Evolutionary conservation across 2,329 filamentous ascomycete species (phyloP).

Genomic region (Colletotrichum sidae): DNA sequence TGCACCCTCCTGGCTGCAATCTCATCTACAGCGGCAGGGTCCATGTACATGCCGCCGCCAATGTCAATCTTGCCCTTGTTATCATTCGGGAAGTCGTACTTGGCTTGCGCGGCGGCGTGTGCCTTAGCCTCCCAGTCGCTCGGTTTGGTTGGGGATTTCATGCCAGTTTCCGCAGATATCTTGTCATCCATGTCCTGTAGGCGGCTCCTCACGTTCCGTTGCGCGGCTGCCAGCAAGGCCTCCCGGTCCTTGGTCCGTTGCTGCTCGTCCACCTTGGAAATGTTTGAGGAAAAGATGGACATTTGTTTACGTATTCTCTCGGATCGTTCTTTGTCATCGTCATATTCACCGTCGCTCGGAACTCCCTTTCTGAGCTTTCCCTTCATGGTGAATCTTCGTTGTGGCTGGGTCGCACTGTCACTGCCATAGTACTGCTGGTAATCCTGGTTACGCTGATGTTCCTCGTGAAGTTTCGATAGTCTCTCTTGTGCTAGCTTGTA

Average conservation of each 20-base stretch:
- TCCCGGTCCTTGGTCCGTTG: constrained; percentile 83
- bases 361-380: constrained; percentile 71
- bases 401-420: constrained; percentile 49
- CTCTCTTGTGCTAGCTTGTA: constrained; percentile 88
- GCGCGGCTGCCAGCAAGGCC: constrained; percentile 79
- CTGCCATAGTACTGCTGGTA: constrained; percentile 83
- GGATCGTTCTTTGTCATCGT: constrained; percentile 76
- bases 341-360: constrained; percentile 73
- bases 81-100: constrained; percentile 61
- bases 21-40: constrained; percentile 80
- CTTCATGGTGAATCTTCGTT: constrained; percentile 61
- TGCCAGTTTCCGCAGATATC: constrained; percentile 81
- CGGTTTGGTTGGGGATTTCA: constrained; percentile 74
- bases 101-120: constrained; percentile 73
- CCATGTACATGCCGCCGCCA: constrained; percentile 84
- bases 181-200: constrained; percentile 86
- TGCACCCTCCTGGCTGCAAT: constrained; percentile 83
- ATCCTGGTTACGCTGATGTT: constrained; percentile 70
- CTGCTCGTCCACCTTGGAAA: constrained; percentile 76
- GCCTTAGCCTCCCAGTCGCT: constrained; percentile 86
- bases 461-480: constrained; percentile 81
- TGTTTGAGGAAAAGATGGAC: constrained; percentile 77
- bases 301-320: constrained; percentile 82
- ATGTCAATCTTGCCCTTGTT: constrained; percentile 72
- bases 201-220: constrained; percentile 84